Evolutionary conservation across 2,329 filamentous ascomycete genomes (phyloP), one percentile per base, ranked within the genome.

Genomic region (Monosporascus sp.): DNA sequence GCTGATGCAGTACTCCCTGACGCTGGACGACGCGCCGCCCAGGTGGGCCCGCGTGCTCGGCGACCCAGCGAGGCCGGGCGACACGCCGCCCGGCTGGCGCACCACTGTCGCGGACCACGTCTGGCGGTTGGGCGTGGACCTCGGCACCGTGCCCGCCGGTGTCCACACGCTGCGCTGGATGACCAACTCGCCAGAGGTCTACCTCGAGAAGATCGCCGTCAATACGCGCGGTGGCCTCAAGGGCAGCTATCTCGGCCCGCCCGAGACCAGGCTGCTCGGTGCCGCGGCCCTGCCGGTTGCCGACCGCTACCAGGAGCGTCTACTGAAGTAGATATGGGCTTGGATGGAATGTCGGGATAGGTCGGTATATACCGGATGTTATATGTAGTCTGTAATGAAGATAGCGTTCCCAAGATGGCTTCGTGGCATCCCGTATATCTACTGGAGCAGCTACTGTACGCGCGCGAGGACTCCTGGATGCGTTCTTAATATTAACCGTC

Each of bases 1-100:
- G 1, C 74, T 71, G 2, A 75, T 83, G 62, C 70, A 70, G 5
- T 82, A 79, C 56, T 74, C 79, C 5, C 65, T 80, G 3, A 71
- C 74, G 6, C 63, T 82, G 17, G 74, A 80, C 47, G 69, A 73
- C 24, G 74, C 68, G 3, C 61, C 72, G 27, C 62, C 59, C 1
- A 60, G 62, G 38, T 65, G 59, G 25, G 63, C 63, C 3, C 62
- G 65, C 5, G 59, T 72, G 9, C 62, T 75, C 1, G 67, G 72
- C 3, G 66, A 74, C 46, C 74, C 72, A 24, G 70, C 76, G 3
- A 71, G 70, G 7, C 70, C 68, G 2, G 65, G 69, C 53, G 74
- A 70, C 54, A 71, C 63, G 54, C 79, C 80, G 2, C 71, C 71
- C 0, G 72, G 72, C 6, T 83, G 79, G 79, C 65, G 70, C 6